phyloP scores from a whole-genome alignment of 148 eudicot species.

The Chenopodium formosanum region DNA sequence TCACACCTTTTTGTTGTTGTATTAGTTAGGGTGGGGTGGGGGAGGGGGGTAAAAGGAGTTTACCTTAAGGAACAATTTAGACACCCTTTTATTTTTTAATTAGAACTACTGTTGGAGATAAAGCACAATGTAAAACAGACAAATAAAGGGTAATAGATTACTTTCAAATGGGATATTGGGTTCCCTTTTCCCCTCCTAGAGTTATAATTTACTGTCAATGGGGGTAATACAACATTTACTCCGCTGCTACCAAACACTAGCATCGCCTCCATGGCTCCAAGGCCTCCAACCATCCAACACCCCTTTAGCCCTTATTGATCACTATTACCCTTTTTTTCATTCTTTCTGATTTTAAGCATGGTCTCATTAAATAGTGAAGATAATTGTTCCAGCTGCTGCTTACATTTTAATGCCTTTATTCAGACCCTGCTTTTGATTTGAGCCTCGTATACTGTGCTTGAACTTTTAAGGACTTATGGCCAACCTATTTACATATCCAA shows the following conservation, averaged over 20 bases:
- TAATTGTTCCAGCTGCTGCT: neutral
- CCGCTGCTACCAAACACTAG: neutral
- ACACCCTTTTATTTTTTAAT: neutral
- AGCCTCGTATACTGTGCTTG: neutral
- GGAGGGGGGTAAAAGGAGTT: neutral
- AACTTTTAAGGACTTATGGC: neutral
- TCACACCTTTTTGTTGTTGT: neutral
- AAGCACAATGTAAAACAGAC: neutral
- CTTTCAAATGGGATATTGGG: neutral
- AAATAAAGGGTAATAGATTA: neutral
- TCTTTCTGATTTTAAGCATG: neutral
- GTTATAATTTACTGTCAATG: neutral
- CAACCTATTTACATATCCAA: neutral
- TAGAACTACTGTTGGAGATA: neutral
- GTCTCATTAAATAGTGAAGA: neutral
- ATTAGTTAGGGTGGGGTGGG: neutral
- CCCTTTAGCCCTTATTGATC: neutral
- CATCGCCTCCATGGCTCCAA: neutral
- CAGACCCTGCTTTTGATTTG: neutral
- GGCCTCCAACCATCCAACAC: too few relatives aligned
- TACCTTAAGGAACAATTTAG: neutral
- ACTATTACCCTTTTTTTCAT: neutral
- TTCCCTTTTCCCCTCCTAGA: neutral
- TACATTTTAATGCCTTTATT: neutral
- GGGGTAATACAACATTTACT: neutral